Evolutionary conservation across 768 basidiomycete genomes (phyloP), one percentile per base, ranked within the genome.

Genomic region (Amylocystis lapponica): DNA sequence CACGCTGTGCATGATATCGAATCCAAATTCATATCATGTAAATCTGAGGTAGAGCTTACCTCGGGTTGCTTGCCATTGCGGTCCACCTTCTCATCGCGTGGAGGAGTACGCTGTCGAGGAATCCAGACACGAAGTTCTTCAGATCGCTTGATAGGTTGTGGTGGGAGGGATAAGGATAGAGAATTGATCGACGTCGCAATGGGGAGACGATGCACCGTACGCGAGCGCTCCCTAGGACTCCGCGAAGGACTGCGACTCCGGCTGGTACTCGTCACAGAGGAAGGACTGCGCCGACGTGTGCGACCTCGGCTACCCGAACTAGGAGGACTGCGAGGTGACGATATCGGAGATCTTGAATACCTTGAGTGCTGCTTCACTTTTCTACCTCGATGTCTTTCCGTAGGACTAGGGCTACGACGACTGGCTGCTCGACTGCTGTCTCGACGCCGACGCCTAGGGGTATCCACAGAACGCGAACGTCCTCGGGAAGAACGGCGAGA

Each of bases 191-290:
- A 64, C 16, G 66, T 69, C 12, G 71, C 60, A 13, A 67, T 46
- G 27, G 86, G 84, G 17, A 86, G 67, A 29, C 83, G 75, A 57
- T 86, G 83, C 30, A 83, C 70, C 10, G 80, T 64, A 43, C 72
- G 75, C 27, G 74, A 66, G 26, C 69, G 71, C 20, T 71, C 67
- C 25, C 60, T 63, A 14, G 77, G 81, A 54, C 81, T 85, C 25
- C 52, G 53, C 23, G 59, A 65, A 17, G 60, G 58, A 36, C 64
- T 65, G 10, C 59, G 59, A 54, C 81, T 83, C 36, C 70, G 70
- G 48, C 76, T 81, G 21, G 66, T 65, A 41, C 76, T 79, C 5
- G 81, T 82, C 23, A 59, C 56, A 5, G 78, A 73, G 6, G 79
- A 83, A 1, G 68, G 40, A 45, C 78, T 81, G 53, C 74, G 67